A percentile compares a stretch with the other conserved stretches of the same genome.
phyloP scores from a whole-genome alignment of 1,139 yeast genomes.

The Lodderomyces parapsilosis region DNA sequence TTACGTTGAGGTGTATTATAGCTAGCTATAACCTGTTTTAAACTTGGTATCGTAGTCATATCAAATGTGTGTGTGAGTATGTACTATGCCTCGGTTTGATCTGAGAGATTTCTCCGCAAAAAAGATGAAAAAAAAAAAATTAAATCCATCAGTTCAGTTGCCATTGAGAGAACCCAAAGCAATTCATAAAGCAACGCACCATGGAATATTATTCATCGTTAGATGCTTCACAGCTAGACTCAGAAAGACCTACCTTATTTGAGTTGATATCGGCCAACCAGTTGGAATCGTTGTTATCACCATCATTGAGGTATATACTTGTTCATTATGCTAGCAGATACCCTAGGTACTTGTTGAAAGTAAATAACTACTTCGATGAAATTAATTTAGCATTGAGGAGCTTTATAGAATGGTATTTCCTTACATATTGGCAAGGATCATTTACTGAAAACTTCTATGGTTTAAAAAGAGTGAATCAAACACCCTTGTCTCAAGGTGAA shows the following conservation, averaged over 20 bases:
- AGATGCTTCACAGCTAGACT: slow-evolving; percentile 72
- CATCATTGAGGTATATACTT: slow-evolving; percentile 76
- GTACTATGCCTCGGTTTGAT: background rate
- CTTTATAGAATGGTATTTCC: slow-evolving; percentile 69
- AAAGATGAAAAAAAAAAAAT: slow-evolving; percentile 2
- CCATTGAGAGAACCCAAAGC: background rate
- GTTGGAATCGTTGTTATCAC: slow-evolving; percentile 73
- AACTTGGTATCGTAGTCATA: slow-evolving; percentile 2
- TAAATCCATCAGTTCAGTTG: background rate
- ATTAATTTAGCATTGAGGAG: slow-evolving; percentile 62
- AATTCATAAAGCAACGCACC: background rate
- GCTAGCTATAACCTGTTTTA: slow-evolving; percentile 21
- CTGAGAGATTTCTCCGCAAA: slow-evolving; percentile 2
- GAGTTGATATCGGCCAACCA: slow-evolving; percentile 82
- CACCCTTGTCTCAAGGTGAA: slow-evolving; percentile 32
- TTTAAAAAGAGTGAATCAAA: slow-evolving; percentile 59
- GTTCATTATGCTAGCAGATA: slow-evolving; percentile 80
- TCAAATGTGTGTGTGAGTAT: background rate
- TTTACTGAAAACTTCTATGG: slow-evolving; percentile 95
- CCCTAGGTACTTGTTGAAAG: slow-evolving; percentile 64
- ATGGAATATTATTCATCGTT: slow-evolving; percentile 86
- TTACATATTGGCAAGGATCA: slow-evolving; percentile 76
- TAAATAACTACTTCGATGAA: slow-evolving; percentile 77
- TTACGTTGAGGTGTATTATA: slow-evolving; percentile 19
- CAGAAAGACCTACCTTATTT: slow-evolving; percentile 76